Base-by-base conservation (phyloP, 176 grass and related monocot species). In the Rhynchospora pubera region DNA sequence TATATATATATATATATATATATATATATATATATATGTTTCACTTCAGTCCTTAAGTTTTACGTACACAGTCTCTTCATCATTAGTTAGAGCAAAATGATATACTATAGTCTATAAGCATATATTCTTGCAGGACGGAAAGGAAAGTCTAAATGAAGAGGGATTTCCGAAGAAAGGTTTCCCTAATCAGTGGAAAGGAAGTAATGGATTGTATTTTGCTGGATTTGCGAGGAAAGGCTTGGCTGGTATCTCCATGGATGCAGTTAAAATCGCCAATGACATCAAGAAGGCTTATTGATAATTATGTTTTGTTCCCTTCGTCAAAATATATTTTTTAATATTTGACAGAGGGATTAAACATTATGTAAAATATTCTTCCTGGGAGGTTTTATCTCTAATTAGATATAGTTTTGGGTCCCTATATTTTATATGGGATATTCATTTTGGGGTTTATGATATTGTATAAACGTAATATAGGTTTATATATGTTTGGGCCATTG, bases 161-260 rank as follows among this genome's bases (percentile, higher is more conserved):
- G 87, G 93, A 68, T 79, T 88, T 61, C 89, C 91, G 1, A 91
- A 77, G 58, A 86, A 84, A 11, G 30, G 57, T 21, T 86, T 85
- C 67, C 87, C 91, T 16, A 23, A 93, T 47, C 91, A 93, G 4
- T 93, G 89, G 93, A 93, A 93, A 83, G 91, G 93, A 52, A 26
- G 13, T 44, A 89, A 89, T 3, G 88, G 93, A 63, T 39, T 93
- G 13, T 97, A 93, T 46, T 88, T 59, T 53, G 82, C 86, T 15
- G 93, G 88, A 7, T 83, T 97, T 43, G 84, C 56, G 1, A 87
- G 81, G 75, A 91, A 55, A 39, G 93, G 90, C 14, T 5, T 97
- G 26, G 22, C 79, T 73, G 90, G 93, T 7, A 86, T 91, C 13
- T 77, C 84, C 7, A 46, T 39, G 59, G 91, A 97, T 55, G 87